phyloP scores from a whole-genome alignment of 2,329 filamentous ascomycete genomes.

The Gnomoniopsis smithogilvyi region DNA sequence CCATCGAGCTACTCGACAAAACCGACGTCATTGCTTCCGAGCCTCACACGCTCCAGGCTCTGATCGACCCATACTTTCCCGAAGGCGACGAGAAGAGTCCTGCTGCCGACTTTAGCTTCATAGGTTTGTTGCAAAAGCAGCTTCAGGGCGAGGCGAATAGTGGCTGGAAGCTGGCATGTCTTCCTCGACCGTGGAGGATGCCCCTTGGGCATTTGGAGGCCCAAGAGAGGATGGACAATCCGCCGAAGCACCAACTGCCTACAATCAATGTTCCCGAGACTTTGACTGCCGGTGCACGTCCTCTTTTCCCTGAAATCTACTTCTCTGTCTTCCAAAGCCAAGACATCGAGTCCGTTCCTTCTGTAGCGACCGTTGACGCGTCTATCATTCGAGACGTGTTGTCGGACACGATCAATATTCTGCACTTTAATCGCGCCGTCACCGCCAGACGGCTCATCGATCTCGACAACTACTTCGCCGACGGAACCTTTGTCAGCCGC shows the following conservation, averaged over 20 bases:
- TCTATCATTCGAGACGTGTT: constrained; percentile 82
- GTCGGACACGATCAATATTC: constrained; percentile 87
- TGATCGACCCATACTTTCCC: constrained; percentile 81
- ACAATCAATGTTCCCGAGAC: constrained; percentile 70
- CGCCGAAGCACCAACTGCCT: constrained; percentile 75
- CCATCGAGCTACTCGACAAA: constrained; percentile 79
- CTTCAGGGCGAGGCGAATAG: constrained; percentile 72
- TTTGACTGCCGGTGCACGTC: constrained; percentile 68
- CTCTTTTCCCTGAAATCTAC: constrained; percentile 89
- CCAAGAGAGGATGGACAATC: constrained; percentile 55
- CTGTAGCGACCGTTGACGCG: constrained; percentile 70
- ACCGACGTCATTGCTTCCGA: constrained; percentile 93
- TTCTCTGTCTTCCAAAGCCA: constrained; percentile 89
- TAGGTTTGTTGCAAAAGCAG: constrained; percentile 81
- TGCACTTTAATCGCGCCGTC: constrained; percentile 87
- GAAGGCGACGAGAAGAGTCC: constrained; percentile 61
- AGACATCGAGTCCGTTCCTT: constrained; percentile 84
- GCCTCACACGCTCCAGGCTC: constrained; percentile 75
- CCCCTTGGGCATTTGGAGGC: constrained; percentile 58
- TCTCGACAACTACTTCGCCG: constrained; percentile 89
- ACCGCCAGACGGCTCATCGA: constrained; percentile 89
- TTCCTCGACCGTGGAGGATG: constrained; percentile 67
- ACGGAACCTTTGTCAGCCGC: constrained; percentile 87
- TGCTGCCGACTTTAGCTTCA: constrained; percentile 63
- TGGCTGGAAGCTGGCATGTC: constrained; percentile 70